Evolutionary conservation across 257 asterid species (phyloP).

Genomic region (Cruciata laevipes): DNA sequence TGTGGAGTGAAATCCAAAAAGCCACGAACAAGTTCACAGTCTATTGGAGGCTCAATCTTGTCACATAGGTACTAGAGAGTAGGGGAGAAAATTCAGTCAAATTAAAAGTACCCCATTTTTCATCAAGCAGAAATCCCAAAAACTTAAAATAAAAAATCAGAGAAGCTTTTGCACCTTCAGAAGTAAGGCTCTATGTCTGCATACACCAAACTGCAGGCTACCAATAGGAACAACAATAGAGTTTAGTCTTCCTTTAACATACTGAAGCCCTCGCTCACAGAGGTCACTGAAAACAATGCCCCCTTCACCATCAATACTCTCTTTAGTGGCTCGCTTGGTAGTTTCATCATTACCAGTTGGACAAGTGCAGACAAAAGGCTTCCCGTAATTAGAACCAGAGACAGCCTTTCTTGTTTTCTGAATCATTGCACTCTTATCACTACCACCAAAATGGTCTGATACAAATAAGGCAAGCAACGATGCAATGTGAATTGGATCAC

Average conservation of each 20-base stretch:
- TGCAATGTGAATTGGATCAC: constrained; percentile 55
- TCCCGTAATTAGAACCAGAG: constrained; percentile 57
- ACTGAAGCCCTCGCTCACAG: constrained; percentile 65
- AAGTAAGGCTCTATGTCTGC: constrained; percentile 94
- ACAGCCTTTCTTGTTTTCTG: constrained; percentile 68
- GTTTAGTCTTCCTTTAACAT: constrained; percentile 48
- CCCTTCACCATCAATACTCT: constrained; percentile 31
- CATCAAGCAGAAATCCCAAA: background rate
- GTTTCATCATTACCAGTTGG: constrained; percentile 43
- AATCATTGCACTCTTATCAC: constrained; percentile 57
- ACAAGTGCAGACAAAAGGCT: constrained; percentile 91
- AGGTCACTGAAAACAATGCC: constrained; percentile 51
- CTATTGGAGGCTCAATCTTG: constrained; percentile 75
- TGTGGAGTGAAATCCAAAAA: constrained; percentile 89
- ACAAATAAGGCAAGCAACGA: constrained; percentile 90
- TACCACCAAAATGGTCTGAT: constrained; percentile 96
- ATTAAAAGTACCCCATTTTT: constrained; percentile 12
- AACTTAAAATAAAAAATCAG: background rate
- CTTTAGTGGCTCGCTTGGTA: constrained; percentile 23
- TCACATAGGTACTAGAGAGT: constrained; percentile 76
- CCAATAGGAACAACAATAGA: constrained; percentile 87
- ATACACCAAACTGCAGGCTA: constrained; percentile 78
- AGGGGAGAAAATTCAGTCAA: constrained; percentile 20
- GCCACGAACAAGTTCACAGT: constrained; percentile 95
- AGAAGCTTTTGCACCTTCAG: constrained; percentile 57